A percentile compares a stretch with the other conserved stretches of the same genome.
phyloP scores from a whole-genome alignment of 2,329 filamentous ascomycete species.

The Fusarium drepaniforme region DNA sequence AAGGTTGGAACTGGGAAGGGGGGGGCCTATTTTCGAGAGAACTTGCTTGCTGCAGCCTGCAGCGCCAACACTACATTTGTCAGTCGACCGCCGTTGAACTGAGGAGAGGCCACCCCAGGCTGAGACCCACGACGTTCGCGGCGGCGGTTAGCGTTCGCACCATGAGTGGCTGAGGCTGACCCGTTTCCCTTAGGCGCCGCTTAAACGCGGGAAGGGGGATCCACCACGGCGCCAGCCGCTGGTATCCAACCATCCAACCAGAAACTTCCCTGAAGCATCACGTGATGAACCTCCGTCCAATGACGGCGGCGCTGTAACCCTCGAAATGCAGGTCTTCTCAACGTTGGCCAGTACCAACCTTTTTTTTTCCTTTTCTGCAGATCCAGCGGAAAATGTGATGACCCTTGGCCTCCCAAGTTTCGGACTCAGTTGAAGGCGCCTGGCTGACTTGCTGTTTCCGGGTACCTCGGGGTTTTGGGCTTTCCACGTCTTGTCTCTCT shows the following conservation, averaged over 20 bases:
- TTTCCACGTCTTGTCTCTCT: neutral
- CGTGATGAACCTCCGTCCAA: constrained; percentile 27
- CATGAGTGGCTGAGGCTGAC: constrained; percentile 39
- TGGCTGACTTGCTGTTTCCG: constrained; percentile 1
- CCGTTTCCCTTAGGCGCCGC: constrained; percentile 26
- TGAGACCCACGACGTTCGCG: constrained; percentile 35
- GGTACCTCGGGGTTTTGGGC: neutral
- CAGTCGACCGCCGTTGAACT: constrained; percentile 13
- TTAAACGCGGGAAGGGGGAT: constrained; percentile 26
- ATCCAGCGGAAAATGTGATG: neutral
- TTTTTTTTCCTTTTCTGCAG: neutral
- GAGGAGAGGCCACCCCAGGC: neutral
- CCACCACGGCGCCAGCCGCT: constrained; percentile 25
- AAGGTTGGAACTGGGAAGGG: neutral
- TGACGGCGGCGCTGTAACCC: constrained; percentile 26
- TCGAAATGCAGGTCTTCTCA: constrained; percentile 10
- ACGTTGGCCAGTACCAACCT: neutral
- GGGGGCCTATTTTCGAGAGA: too few species aligned
- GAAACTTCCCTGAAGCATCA: constrained; percentile 13
- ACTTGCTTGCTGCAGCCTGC: neutral
- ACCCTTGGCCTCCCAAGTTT: constrained; percentile 28
- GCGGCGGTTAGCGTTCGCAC: constrained; percentile 39
- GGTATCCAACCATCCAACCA: constrained; percentile 32
- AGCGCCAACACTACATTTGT: neutral
- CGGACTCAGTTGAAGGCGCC: constrained; percentile 13